Conservation (phyloP, 1,139 yeast species). For the Candida sojae region DNA sequence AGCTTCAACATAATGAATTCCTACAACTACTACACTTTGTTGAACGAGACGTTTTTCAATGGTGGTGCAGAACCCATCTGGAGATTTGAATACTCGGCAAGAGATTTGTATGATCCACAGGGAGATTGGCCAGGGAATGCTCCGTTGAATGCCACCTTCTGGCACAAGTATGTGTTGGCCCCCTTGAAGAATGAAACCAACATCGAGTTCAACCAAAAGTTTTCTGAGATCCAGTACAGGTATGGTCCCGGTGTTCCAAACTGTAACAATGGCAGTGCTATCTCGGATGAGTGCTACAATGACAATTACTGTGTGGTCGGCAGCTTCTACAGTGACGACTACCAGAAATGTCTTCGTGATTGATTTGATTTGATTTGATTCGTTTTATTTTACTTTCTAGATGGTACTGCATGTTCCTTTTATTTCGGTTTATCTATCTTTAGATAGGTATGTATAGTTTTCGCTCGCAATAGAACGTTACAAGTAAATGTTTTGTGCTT, state of each 20-base stretch:
- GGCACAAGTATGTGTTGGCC: constrained; percentile 45
- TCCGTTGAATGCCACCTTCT: constrained; percentile 60
- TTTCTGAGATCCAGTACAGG: constrained; percentile 50
- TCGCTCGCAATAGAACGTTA: too few relatives aligned
- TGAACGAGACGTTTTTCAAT: constrained; percentile 51
- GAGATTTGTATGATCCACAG: constrained; percentile 50
- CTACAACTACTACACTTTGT: constrained; percentile 52
- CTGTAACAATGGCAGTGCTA: constrained; percentile 35
- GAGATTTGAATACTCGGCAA: constrained; percentile 55
- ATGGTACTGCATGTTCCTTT: too few relatives aligned
- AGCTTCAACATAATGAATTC: constrained; percentile 64
- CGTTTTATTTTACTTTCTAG: too few relatives aligned
- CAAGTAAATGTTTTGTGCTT: too few relatives aligned
- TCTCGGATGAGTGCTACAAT: constrained; percentile 13
- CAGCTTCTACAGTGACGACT: constrained; percentile 14
- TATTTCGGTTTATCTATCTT: too few relatives aligned
- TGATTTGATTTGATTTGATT: too few relatives aligned
- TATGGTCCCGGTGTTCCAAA: constrained; percentile 51
- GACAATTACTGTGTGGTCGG: constrained; percentile 41
- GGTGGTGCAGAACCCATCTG: constrained; percentile 55
- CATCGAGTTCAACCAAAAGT: constrained; percentile 45
- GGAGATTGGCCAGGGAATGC: constrained; percentile 49
- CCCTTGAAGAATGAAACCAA: constrained; percentile 35
- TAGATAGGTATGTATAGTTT: too few relatives aligned
- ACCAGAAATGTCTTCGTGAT: constrained; percentile 10